Base-by-base conservation (phyloP, 1,284 basidiomycete genomes). In the Ustilago shanxiensis region DNA sequence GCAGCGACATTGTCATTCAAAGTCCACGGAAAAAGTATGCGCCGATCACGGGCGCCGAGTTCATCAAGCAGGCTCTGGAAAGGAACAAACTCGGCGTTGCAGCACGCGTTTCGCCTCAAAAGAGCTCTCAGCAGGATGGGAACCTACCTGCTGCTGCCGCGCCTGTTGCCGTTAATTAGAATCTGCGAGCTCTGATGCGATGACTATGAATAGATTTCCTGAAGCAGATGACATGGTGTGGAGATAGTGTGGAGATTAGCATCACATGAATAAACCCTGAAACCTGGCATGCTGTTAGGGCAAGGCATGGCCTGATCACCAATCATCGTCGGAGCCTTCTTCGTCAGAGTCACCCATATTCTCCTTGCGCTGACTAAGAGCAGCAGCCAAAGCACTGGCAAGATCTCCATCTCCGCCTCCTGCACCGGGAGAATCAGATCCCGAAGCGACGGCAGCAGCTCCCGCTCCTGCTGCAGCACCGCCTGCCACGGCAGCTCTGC, bases 311-410 rank as follows among this genome's bases (percentile, higher is more conserved):
- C 5, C 13, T 28, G 10, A 22, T 33, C 68, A 86, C 84, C 83
- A 85, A 37, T 86, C 84, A n/a, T 86, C 84, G 39, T 85, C 83
- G 41, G 76, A 93, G 7, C 93, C 93, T 13, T 95, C 94, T 45
- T 97, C 94, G 79, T 95, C 94, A 77, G 87, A 93, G 77, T 95
- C 94, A 5, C 93, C 95, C 85, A 98, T 89, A 83, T 94, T 92
- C 86, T 93, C 94, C 86, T 95, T 98, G 79, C 95, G 88, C 83
- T 92, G 91, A 61, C 88, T 89, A 63, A 93, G 86, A 7, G 92
- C 92, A 14, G 90, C 89, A 6, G 91, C 91, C 51, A 93, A 86
- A 35, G 91, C 91, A 50, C 89, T 89, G 0, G 92, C 91, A 44
- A 93, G 83, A 83, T 92, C 90, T 5, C 88, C 88, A 20, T 88